Conservation (phyloP, 2,329 filamentous ascomycete genomes). For the Fusarium irregulare region DNA sequence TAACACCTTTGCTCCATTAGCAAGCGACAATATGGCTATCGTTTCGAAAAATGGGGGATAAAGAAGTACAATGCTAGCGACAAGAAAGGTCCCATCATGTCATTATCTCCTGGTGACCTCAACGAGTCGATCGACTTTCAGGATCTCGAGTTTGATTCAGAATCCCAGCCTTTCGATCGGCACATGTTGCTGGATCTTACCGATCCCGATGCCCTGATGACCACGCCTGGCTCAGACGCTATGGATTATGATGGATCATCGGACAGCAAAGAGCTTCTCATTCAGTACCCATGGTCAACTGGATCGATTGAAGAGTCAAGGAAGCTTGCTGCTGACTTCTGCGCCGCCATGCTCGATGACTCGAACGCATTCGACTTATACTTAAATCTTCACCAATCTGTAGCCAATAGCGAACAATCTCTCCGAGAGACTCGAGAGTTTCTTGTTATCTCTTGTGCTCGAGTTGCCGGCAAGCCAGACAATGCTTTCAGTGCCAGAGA, state of each 20-base stretch:
- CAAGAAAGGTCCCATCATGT: constrained; percentile 18
- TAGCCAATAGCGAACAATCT: constrained; percentile 3
- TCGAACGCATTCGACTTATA: constrained; percentile 41
- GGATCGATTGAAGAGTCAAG: constrained; percentile 26
- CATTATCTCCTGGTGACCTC: constrained; percentile 6
- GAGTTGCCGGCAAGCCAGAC: constrained; percentile 33
- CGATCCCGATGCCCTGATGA: background rate
- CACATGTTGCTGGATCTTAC: background rate
- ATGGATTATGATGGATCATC: constrained; percentile 9
- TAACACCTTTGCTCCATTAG: constrained; percentile 26
- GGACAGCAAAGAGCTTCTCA: background rate
- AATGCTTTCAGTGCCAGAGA: constrained; percentile 29
- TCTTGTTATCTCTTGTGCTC: constrained; percentile 36
- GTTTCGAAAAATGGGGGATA: constrained; percentile 44
- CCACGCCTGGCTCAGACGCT: constrained; percentile 3
- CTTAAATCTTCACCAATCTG: constrained; percentile 16
- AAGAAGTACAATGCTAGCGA: constrained; percentile 45
- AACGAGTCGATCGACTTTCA: constrained; percentile 5
- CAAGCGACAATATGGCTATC: constrained; percentile 49
- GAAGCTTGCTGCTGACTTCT: constrained; percentile 46
- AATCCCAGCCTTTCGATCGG: constrained; percentile 1
- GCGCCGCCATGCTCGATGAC: constrained; percentile 42
- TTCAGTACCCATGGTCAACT: constrained; percentile 32
- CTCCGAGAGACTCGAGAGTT: constrained; percentile 12
- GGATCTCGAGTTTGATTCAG: constrained; percentile 10